These are phyloP conservation scores for Emergomyces africanus DNA, from an alignment of 2,329 filamentous ascomycete species.

Conservation along the genomic window DNA sequence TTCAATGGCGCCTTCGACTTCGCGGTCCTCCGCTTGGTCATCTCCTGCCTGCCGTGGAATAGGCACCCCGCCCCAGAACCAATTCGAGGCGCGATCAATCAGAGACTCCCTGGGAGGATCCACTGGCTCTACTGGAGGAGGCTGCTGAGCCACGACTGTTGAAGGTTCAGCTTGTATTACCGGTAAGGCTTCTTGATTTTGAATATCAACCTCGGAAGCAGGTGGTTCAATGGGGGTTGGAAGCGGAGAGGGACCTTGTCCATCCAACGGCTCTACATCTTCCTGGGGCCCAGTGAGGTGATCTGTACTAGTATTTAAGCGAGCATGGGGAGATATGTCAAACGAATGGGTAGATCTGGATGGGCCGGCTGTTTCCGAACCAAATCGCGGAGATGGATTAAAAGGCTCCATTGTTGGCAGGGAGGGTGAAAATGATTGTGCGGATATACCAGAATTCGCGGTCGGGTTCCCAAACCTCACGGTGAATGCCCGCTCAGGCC, in stretches of 20 bases:
- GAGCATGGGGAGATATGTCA: neutral
- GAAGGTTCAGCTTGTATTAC: neutral
- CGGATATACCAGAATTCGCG: neutral
- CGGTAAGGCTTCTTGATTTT: neutral
- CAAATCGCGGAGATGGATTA: neutral
- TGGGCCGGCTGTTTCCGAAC: neutral
- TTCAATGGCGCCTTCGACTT: slow-evolving; percentile 43
- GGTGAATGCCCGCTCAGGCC: neutral
- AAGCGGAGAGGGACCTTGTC: neutral
- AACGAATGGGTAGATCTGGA: neutral
- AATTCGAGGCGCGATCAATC: slow-evolving; percentile 23
- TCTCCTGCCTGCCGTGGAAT: slow-evolving; percentile 22
- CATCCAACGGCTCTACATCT: neutral
- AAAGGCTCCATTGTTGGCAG: neutral
- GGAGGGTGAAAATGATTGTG: neutral
- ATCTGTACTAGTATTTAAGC: neutral
- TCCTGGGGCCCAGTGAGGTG: neutral
- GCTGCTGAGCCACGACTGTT: neutral
- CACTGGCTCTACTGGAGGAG: neutral
- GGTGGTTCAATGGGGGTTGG: neutral
- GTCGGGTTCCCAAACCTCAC: neutral
- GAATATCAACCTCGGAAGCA: neutral
- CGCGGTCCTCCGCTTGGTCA: slow-evolving; percentile 27
- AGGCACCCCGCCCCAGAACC: slow-evolving; percentile 34
- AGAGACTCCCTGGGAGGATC: slow-evolving; percentile 12